Percentiles rank a stretch among this genome's conserved stretches.
Evolutionary conservation across 1,139 yeast species (phyloP).

Genomic region (Geotrichum carabidarum): DNA sequence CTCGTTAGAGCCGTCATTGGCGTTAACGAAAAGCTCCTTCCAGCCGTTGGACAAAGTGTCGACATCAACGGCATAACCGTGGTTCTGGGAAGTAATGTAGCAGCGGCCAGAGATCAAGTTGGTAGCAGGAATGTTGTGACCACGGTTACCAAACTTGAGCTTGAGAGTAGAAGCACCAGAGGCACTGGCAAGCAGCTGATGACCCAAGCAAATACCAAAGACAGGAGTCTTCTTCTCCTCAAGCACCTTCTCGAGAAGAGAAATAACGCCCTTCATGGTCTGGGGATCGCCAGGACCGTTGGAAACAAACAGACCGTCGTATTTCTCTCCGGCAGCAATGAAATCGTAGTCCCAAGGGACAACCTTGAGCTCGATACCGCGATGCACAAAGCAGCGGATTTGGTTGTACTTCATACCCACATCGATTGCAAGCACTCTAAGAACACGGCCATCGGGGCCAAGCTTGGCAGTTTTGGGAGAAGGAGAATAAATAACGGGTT

Average conservation of each 20-base stretch:
- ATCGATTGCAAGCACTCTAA: conserved; percentile 86
- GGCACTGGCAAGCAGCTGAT: conserved; percentile 93
- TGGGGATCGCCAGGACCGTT: conserved; percentile 99
- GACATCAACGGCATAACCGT: conserved; percentile 95
- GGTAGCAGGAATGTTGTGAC: conserved; percentile 98
- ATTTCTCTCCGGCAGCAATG: conserved; percentile 50
- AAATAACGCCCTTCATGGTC: conserved; percentile 63
- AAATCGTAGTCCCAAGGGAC: conserved; percentile 96
- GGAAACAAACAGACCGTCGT: conserved; percentile 92
- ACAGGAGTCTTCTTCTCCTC: conserved; percentile 55
- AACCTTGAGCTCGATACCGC: conserved; percentile 93
- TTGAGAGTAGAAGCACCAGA: conserved; percentile 89
- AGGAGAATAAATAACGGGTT: conserved; percentile 72
- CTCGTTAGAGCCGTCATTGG: conserved; percentile 96
- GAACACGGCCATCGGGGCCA: conserved; percentile 66
- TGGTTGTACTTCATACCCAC: conserved; percentile 98
- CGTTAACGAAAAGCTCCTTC: conserved; percentile 92
- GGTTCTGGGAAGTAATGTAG: conserved; percentile 98
- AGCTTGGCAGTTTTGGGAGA: conserved; percentile 47
- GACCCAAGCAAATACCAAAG: conserved; percentile 98
- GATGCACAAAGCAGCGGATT: conserved; percentile 89
- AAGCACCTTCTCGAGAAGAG: conserved; percentile 53
- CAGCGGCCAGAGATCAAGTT: conserved; percentile 91
- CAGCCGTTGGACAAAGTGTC: conserved; percentile 66
- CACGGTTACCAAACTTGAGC: conserved; percentile 98